Evolutionary conservation across 495 filamentous ascomycete species (phyloP).

Genomic region (Entonaema liquescens): DNA sequence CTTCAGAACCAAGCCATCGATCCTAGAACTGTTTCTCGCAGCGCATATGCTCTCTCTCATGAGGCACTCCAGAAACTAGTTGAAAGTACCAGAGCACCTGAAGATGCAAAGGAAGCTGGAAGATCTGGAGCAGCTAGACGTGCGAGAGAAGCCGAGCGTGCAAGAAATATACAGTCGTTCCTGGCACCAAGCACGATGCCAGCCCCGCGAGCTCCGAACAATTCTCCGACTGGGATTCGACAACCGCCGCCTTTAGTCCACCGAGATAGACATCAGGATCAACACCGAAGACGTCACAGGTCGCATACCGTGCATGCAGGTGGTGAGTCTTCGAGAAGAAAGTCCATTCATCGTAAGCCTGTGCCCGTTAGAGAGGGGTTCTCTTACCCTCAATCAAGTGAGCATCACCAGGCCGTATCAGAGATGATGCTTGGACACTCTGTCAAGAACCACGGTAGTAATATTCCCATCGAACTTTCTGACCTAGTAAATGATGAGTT

Average conservation of each 20-base stretch:
- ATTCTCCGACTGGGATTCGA: background rate
- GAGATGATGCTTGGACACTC: background rate
- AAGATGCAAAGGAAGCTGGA: background rate
- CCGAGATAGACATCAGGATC: constrained; percentile 7
- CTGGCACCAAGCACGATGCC: background rate
- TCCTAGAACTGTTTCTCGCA: constrained; percentile 23
- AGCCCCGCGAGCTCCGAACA: background rate
- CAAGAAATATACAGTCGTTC: background rate
- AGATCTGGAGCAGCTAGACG: too few relatives aligned
- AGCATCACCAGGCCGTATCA: background rate
- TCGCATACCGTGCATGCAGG: background rate
- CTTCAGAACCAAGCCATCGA: constrained; percentile 20
- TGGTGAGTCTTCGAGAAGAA: background rate
- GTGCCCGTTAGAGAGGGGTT: background rate
- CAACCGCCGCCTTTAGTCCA: constrained; percentile 12
- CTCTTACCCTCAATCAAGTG: background rate
- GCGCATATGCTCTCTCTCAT: constrained; percentile 14
- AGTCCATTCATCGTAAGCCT: background rate
- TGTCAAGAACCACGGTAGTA: background rate
- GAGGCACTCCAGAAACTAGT: background rate
- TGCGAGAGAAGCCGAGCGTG: too few relatives aligned
- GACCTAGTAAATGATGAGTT: constrained; percentile 10
- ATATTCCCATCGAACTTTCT: constrained; percentile 7
- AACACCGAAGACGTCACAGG: background rate
- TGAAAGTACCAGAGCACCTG: background rate